Evolutionary conservation across 129 eudicot genomes (phyloP), one percentile per base, ranked within the genome.

Genomic region (Silybum marianum): DNA sequence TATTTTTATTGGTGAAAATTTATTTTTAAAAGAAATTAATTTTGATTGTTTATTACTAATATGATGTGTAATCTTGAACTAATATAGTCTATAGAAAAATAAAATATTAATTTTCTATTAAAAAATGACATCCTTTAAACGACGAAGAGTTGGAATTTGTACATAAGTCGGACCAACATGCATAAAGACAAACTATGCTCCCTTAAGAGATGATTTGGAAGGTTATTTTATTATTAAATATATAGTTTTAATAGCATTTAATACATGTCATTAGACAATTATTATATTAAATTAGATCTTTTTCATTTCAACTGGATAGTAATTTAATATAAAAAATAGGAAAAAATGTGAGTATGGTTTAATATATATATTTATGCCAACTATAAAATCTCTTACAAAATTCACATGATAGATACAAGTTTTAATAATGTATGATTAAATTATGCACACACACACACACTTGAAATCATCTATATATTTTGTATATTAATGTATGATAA

Each of bases 151-250:
- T 82, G 75, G 38, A 82, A 24, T 22, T 68, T 24, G 76, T 71
- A 75, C 76, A 82, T 68, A 58, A 75, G 34, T 5, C 66, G 66
- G 66, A 75, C 85, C 60, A 82, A 75, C 80, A 75, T 75, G 62
- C 76, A 75, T 75, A 75, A 81, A 75, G 85, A 82, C 85, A 75
- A 82, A 54, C 54, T 28, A 69, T 75, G 80, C 16, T 75, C 71
- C 81, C 81, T 75, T 58, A 69, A 48, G 65, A 44, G 78, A 80
- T 62, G 39, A 54, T 71, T 71, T 40, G 38, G n/a, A 2, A 48
- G n/a, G 39, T 25, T 51, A 36, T 75, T 72, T 36, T 19, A 74
- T 73, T 25, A 65, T 73, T 42, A 73, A 21, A 38, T 65, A 24
- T 16, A 30, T 46, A 23, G 46, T 40, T 38, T 28, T 54, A 54